Evolutionary conservation across 2,329 filamentous ascomycete genomes (phyloP).

Genomic region (Chalara sp.): DNA sequence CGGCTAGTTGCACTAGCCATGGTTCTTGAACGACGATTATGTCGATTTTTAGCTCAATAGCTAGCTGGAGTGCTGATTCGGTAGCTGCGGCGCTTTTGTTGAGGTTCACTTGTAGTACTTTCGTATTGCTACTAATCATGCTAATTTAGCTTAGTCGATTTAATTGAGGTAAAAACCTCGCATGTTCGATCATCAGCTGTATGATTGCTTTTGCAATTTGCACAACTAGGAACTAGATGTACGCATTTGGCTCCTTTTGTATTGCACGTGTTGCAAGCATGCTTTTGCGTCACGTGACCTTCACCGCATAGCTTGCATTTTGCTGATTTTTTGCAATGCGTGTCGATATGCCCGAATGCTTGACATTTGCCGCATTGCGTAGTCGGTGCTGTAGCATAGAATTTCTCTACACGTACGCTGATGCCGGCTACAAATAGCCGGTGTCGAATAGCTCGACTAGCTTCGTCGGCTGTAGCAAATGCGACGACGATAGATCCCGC

Average conservation of each 20-base stretch:
- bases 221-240: constrained; percentile 1
- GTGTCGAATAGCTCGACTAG: constrained; percentile 2
- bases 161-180: not conserved
- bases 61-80: not conserved
- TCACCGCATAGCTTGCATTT: not conserved
- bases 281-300: not conserved
- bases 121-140: not conserved
- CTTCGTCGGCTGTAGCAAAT: constrained; percentile 1
- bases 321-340: not conserved
- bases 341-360: constrained; percentile 1
- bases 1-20: not conserved
- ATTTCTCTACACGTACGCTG: not conserved
- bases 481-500: not conserved
- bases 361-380: constrained; percentile 1
- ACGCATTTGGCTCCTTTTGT: not conserved
- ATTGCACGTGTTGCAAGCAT: not conserved
- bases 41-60: not conserved
- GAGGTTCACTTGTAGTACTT: not conserved
- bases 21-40: not conserved
- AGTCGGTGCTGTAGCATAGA: not conserved
- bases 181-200: not conserved
- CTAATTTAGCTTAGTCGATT: not conserved
- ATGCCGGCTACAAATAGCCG: constrained; percentile 1
- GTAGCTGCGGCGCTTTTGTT: not conserved
- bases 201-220: not conserved